Conservation (phyloP, 768 basidiomycete species). For the Boletellus sp. region DNA sequence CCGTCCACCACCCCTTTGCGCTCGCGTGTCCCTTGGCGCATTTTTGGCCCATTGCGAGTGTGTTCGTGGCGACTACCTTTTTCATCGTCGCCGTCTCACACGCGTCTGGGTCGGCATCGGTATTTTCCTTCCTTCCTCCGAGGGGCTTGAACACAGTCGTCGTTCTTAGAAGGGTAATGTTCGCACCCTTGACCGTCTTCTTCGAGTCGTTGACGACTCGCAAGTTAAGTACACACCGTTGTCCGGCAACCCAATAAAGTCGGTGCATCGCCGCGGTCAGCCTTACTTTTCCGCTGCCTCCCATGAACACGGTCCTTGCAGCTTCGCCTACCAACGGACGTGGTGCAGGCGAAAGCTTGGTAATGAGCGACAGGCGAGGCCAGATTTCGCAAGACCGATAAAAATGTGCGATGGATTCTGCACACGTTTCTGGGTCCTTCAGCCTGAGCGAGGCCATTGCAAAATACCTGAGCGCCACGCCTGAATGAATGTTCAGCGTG, state of each 20-base stretch:
- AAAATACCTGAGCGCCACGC: conserved; percentile 72
- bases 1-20: conserved; percentile 88
- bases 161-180: conserved; percentile 61
- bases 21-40: conserved; percentile 68
- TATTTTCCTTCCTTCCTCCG: conserved; percentile 29
- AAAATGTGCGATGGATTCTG: conserved; percentile 82
- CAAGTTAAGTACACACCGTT: conserved; percentile 66
- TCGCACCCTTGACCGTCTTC: conserved; percentile 61
- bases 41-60: conserved; percentile 62
- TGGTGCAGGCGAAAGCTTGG: conserved; percentile 56
- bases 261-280: conserved; percentile 69
- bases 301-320: conserved; percentile 54
- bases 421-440: conserved; percentile 55
- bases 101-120: conserved; percentile 47
- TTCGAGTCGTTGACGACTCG: conserved; percentile 63
- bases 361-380: conserved; percentile 64
- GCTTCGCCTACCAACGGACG: conserved; percentile 56
- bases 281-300: conserved; percentile 61
- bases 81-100: conserved; percentile 59
- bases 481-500: conserved; percentile 47
- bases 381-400: conserved; percentile 80
- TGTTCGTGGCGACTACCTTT: conserved; percentile 63
- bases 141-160: conserved; percentile 61
- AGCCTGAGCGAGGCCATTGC: conserved; percentile 77
- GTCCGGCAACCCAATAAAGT: conserved; percentile 77